phyloP scores from a whole-genome alignment of 352 stramenopile genomes.

The Globisporangium iwayamae region DNA sequence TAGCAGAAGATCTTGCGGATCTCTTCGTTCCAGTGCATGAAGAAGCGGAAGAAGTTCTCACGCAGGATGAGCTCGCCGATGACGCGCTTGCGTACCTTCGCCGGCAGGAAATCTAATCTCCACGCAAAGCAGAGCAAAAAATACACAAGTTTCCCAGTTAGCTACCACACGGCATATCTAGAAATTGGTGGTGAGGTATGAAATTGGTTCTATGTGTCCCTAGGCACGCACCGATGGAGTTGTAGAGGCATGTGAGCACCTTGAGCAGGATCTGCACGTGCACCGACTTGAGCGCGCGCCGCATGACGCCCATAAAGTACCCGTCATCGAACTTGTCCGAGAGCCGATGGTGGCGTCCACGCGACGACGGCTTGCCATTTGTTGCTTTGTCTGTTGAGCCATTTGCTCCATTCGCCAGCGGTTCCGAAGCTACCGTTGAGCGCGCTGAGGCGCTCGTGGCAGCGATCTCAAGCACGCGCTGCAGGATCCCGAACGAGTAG shows the following conservation, averaged over 20 bases:
- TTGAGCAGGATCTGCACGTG: conserved; percentile 86
- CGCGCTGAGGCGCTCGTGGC: conserved; percentile 21
- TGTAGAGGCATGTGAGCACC: conserved; percentile 84
- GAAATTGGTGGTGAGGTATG: neutral
- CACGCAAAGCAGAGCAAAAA: neutral
- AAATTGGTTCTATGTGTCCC: neutral
- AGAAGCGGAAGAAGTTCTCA: conserved; percentile 86
- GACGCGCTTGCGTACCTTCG: conserved; percentile 55
- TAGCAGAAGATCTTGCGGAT: conserved; percentile 86
- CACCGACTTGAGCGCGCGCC: conserved; percentile 61
- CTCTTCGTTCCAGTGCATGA: conserved; percentile 89
- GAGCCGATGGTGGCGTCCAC: conserved; percentile 23
- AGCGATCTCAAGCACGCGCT: conserved; percentile 65
- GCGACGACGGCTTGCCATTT: conserved; percentile 6
- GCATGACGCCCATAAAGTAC: conserved; percentile 70
- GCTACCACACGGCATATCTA: neutral
- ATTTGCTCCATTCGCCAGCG: neutral
- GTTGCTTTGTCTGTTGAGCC: neutral
- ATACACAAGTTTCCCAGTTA: conserved; percentile 1
- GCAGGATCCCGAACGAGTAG: conserved; percentile 78
- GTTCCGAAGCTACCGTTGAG: conserved; percentile 1
- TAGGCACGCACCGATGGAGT: conserved; percentile 54
- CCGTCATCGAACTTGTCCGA: conserved; percentile 59
- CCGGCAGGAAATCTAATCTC: conserved; percentile 56
- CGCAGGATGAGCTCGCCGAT: conserved; percentile 72